Base-by-base conservation (phyloP, 2,329 filamentous ascomycete species). In the Diaporthe destruens region DNA sequence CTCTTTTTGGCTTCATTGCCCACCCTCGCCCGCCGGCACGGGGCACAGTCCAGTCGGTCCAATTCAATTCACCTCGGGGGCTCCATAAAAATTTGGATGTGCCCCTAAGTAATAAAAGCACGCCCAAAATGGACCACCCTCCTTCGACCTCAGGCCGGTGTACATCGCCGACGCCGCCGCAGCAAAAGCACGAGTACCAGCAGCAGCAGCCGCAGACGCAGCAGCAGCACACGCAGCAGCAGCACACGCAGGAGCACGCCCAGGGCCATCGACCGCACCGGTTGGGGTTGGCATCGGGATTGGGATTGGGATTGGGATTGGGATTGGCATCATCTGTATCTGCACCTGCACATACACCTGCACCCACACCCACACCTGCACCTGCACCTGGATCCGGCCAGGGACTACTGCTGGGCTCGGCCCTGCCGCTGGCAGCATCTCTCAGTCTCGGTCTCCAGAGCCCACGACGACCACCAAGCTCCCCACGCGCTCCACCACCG, bases 101-200 rank as follows among this genome's bases (percentile, higher is more conserved):
- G 71, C 66, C 65, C 71, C 71, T 72, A 59, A 44, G 51, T 69
- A 69, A 69, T 72, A 72, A 72, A 63, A 69, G 47, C 71, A 72
- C 55, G 25, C 71, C 65, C 51, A 49, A 67, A 69, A 44, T 54
- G 65, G 71, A 61, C 53, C 49, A 72, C 67, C 54, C 67, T 69
- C 67, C 67, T 69, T 59, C 67, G 44, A 59, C 89, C 20, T 49
- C 44, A 49, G 8, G 44, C 44, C 44, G 44, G 44, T 49, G n/a
- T 23, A 49, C 83, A 44, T 89, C 84, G 68, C 93, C 92, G 55
- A 89, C 87, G n/a, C 97, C 91, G 77, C 97, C 97, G 54, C 95
- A 49, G n/a, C 8, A 49, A n/a, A 20, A 49, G 20, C 20, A 49
- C 44, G 44, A 49, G 44, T 47, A 47, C 44, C 36, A 39, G 36